Percentiles rank a stretch among this genome's conserved stretches.
phyloP scores from a whole-genome alignment of 345 rosid genomes.

The Aegle marmelos region DNA sequence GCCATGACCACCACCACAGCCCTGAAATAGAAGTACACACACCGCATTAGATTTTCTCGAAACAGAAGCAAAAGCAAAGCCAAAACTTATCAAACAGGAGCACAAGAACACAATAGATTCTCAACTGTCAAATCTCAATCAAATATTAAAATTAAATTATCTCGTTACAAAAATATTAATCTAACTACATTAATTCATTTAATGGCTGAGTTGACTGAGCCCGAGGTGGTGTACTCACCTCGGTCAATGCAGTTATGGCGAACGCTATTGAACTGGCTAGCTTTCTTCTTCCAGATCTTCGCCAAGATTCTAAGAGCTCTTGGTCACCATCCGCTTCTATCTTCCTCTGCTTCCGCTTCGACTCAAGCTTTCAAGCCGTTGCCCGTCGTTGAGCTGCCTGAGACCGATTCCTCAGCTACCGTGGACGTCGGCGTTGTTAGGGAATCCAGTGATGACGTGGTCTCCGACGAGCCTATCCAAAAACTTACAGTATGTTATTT shows the following conservation, averaged over 20 bases:
- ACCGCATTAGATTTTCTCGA: background rate
- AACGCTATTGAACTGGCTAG: conserved; percentile 71
- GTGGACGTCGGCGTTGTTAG: conserved; percentile 43
- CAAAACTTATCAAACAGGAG: background rate
- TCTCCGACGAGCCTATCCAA: conserved; percentile 14
- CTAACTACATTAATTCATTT: background rate
- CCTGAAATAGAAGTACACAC: background rate
- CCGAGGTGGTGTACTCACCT: conserved; percentile 71
- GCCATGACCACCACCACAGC: conserved; percentile 11
- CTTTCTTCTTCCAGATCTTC: conserved; percentile 85
- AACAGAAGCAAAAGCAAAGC: background rate
- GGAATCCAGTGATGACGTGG: conserved; percentile 14
- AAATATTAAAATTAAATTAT: background rate
- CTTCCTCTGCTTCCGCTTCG: conserved; percentile 41
- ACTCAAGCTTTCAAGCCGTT: conserved; percentile 67
- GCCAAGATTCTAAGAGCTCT: conserved; percentile 61
- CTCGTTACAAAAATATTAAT: background rate
- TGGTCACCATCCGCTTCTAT: conserved; percentile 67
- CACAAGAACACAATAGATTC: background rate
- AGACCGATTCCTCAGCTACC: conserved; percentile 44
- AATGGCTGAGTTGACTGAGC: conserved; percentile 95
- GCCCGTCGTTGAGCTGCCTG: conserved; percentile 67
- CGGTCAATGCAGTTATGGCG: conserved; percentile 64
- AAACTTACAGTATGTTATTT: conserved; percentile 57
- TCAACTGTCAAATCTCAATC: background rate